These are phyloP conservation scores for Cyclotella atomus DNA, from an alignment of 108 stramenopile species.

Conservation along the genomic window DNA sequence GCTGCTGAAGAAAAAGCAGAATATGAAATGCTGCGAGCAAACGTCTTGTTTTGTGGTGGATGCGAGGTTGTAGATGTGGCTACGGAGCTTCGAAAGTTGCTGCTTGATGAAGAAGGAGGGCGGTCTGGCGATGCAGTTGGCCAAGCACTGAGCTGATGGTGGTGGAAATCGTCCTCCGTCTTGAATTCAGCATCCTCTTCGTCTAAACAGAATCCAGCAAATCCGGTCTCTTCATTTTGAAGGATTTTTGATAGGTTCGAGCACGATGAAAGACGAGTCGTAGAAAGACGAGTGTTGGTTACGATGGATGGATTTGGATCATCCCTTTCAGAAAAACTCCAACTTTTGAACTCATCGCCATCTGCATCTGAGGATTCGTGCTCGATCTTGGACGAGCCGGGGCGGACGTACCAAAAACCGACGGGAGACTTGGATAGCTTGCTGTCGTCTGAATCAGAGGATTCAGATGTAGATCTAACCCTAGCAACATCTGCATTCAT, in stretches of 20 bases:
- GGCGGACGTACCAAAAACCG: slow-evolving; percentile 59
- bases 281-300: too few relatives aligned
- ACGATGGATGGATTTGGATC: slow-evolving; percentile 6
- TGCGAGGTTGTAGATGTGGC: background rate
- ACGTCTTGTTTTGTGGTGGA: slow-evolving; percentile 16
- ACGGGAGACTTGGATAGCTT: slow-evolving; percentile 45
- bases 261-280: slow-evolving; percentile 10
- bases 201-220: background rate
- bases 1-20: slow-evolving; percentile 57
- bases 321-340: slow-evolving; percentile 15
- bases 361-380: slow-evolving; percentile 16
- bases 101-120: slow-evolving; percentile 5
- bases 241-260: slow-evolving; percentile 17
- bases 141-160: slow-evolving; percentile 7
- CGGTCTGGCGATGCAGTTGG: background rate
- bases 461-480: slow-evolving; percentile 42
- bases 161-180: background rate
- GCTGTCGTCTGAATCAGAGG: slow-evolving; percentile 20
- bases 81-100: background rate
- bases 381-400: slow-evolving; percentile 41
- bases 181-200: background rate
- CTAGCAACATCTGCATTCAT: slow-evolving; percentile 42
- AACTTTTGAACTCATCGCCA: slow-evolving; percentile 35
- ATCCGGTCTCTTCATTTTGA: slow-evolving; percentile 10
- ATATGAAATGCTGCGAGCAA: slow-evolving; percentile 59